Base-by-base conservation (phyloP, 352 stramenopile genomes). In the Phytophthora cryptogea region DNA sequence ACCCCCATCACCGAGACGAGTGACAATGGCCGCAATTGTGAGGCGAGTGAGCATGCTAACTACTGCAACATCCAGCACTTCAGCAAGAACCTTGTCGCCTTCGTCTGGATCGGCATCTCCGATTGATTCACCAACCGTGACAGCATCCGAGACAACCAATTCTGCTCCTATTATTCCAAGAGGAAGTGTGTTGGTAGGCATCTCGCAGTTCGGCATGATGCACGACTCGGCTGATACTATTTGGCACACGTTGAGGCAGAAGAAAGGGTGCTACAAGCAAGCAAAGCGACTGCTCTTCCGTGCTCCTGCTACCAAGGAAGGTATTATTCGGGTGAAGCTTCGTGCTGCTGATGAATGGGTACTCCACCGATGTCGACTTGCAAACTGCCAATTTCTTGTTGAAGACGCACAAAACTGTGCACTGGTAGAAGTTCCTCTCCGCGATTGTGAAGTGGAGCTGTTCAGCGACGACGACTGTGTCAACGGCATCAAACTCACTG, bases 151-250 rank as follows among this genome's bases (percentile, higher is more conserved):
- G 16, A 26, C 40, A 14, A 46, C 30, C 11, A n/a, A 56, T 26
- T 55, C 56, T 20, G 23, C 46, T 17, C 7, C 44, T 10, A 63
- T 54, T 20, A 77, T 90, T 5, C 81, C 81, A 32, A 54, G 66
- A 31, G 81, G 78, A 9, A 90, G 81, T 27, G 77, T 86, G 1
- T 47, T 90, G 11, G 63, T 89, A 5, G 76, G 63, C 0, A 76
- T 89, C 45, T 68, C 68, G 13, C 72, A 90, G 39, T 79, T 79
- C 28, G 79, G 68, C n/a, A 89, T 90, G 63, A 53, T 69, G 31
- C 70, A 87, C 54, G 77, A 90, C 47, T 83, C 81, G 31, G 86
- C 79, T 35, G 75, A 90, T 48, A 88, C 68, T 9, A 83, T 90
- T 55, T 90, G 81, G 81, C 79, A 90, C 51, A 70, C 70, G 10